Percentiles rank a stretch among this genome's conserved stretches.
phyloP scores from a whole-genome alignment of 2,329 filamentous ascomycete species.

The Colletotrichum plurivorum region DNA sequence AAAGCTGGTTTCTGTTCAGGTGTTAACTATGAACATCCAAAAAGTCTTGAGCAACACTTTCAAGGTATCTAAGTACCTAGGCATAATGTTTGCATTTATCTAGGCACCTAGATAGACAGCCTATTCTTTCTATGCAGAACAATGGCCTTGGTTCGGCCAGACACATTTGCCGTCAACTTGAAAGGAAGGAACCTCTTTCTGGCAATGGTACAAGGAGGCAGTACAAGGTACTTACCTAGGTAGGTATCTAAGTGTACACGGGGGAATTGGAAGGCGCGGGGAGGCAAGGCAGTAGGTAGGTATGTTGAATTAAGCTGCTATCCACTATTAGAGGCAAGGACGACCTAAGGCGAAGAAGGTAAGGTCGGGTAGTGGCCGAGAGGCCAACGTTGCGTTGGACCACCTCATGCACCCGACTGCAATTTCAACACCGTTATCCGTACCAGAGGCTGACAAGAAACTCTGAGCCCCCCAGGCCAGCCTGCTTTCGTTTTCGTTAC shows the following conservation, averaged over 20 bases:
- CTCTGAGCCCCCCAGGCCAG: neutral
- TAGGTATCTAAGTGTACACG: neutral
- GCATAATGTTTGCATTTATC: too few relatives aligned
- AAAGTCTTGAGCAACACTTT: too few relatives aligned
- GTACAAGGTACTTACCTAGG: too few relatives aligned
- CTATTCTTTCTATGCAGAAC: too few relatives aligned
- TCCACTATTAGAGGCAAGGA: neutral
- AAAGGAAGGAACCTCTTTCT: too few relatives aligned
- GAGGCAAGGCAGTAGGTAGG: neutral
- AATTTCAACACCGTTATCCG: neutral
- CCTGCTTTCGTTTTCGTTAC: neutral
- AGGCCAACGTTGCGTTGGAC: constrained; percentile 15
- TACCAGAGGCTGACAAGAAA: constrained; percentile 1
- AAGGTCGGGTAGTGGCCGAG: constrained; percentile 1
- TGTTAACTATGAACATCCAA: too few relatives aligned
- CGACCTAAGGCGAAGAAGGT: neutral
- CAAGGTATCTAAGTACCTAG: too few relatives aligned
- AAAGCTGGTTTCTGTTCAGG: too few relatives aligned
- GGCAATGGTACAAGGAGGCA: too few relatives aligned
- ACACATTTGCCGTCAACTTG: too few relatives aligned
- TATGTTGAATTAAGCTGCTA: neutral
- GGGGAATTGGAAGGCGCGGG: neutral
- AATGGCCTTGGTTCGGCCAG: too few relatives aligned
- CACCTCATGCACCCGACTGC: neutral
- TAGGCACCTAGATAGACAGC: too few relatives aligned